Conservation (phyloP, 139 green algal genomes). For the Chlorella sp. region DNA sequence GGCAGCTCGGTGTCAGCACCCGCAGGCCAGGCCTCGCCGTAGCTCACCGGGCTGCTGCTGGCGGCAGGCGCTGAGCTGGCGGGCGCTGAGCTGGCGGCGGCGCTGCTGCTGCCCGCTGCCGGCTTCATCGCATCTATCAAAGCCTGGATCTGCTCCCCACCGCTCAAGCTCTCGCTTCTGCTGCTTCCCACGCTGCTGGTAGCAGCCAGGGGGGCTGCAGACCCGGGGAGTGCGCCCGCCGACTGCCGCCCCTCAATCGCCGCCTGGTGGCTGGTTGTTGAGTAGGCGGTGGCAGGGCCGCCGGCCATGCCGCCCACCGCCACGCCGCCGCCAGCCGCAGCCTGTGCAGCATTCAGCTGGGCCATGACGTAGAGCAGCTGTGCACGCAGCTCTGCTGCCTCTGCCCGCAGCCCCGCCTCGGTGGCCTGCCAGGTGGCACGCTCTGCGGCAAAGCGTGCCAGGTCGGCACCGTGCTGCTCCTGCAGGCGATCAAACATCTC, state of each 20-base stretch:
- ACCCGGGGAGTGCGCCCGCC: background rate
- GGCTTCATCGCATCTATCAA: conserved; percentile 19
- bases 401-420: conserved; percentile 28
- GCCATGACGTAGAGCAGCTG: conserved; percentile 38
- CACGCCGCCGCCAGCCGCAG: background rate
- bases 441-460: conserved; percentile 19
- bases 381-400: conserved; percentile 39
- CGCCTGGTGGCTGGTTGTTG: conserved; percentile 12
- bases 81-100: background rate
- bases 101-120: background rate
- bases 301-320: background rate
- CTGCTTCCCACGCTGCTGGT: background rate
- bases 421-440: conserved; percentile 19
- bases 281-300: background rate
- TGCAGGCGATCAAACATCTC: conserved; percentile 33
- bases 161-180: background rate
- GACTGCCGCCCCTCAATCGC: background rate
- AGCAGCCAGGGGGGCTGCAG: background rate
- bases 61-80: background rate
- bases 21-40: background rate
- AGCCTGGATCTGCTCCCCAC: conserved; percentile 27
- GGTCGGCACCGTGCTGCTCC: conserved; percentile 16
- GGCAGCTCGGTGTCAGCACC: conserved; percentile 17
- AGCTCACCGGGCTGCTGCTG: background rate
- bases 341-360: background rate